These are phyloP conservation scores for Stereocaulon alpinum DNA, from an alignment of 495 filamentous ascomycete genomes.

Conservation along the genomic window DNA sequence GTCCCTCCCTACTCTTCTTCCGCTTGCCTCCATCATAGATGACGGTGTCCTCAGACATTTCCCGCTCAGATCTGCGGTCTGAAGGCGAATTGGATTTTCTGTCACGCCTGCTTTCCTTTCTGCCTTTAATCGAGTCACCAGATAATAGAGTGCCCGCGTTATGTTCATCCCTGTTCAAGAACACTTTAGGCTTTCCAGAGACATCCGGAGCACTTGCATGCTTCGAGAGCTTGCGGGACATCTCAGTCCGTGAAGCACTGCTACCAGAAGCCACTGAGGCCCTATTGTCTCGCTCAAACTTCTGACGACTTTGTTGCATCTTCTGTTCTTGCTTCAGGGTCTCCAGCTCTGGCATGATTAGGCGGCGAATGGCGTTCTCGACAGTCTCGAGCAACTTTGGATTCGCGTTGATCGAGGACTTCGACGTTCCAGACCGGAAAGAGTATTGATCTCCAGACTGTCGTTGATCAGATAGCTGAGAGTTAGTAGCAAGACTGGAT, in stretches of 20 bases:
- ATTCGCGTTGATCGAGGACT: slow-evolving; percentile 77
- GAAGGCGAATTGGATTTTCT: slow-evolving; percentile 35
- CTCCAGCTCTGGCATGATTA: slow-evolving; percentile 86
- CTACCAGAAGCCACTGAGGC: slow-evolving; percentile 52
- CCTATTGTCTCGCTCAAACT: slow-evolving; percentile 50
- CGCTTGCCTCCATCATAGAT: slow-evolving; percentile 46
- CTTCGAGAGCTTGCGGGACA: slow-evolving; percentile 51
- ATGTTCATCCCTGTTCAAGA: slow-evolving; percentile 50
- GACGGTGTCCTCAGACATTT: slow-evolving; percentile 37
- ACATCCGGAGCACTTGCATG: slow-evolving; percentile 62
- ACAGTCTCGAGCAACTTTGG: slow-evolving; percentile 91
- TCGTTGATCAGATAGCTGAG: slow-evolving; percentile 57
- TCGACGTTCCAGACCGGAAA: slow-evolving; percentile 63
- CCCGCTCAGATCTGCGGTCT: slow-evolving; percentile 33
- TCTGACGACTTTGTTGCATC: slow-evolving; percentile 46
- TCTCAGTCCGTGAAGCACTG: slow-evolving; percentile 49
- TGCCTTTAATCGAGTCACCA: slow-evolving; percentile 43
- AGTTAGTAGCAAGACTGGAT: slow-evolving; percentile 61
- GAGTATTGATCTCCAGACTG: slow-evolving; percentile 67
- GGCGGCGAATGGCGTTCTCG: slow-evolving; percentile 84
- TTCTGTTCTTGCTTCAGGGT: slow-evolving; percentile 84
- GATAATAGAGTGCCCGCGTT: slow-evolving; percentile 49
- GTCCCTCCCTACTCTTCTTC: slow-evolving; percentile 49
- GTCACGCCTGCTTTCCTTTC: slow-evolving; percentile 37
- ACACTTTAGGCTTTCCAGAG: slow-evolving; percentile 49